Conservation (phyloP, 257 asterid genomes). For the Solanum virginianum region DNA sequence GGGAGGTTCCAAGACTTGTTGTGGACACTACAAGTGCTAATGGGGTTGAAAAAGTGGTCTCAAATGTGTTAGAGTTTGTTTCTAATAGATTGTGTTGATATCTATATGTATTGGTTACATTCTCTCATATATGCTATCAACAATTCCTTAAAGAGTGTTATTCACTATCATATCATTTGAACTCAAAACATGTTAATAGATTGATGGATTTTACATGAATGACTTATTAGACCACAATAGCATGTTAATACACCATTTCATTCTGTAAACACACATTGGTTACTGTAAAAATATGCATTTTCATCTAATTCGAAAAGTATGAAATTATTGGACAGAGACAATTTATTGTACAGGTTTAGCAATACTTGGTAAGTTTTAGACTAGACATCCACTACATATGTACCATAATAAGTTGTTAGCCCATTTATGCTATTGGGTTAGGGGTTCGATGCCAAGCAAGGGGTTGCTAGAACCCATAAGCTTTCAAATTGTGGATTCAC, state of each 20-base stretch:
- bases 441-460: background rate
- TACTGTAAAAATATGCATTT: background rate
- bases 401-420: background rate
- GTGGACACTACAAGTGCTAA: slow-evolving; percentile 47
- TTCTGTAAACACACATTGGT: background rate
- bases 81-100: background rate
- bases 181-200: no score
- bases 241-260: background rate
- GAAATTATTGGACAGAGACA: background rate
- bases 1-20: slow-evolving; percentile 36
- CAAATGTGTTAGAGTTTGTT: slow-evolving; percentile 23
- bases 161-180: no score
- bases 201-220: background rate
- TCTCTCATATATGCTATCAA: no score
- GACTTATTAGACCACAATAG: background rate
- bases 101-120: no score
- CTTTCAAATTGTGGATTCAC: background rate
- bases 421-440: background rate
- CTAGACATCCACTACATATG: background rate
- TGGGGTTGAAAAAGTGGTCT: slow-evolving; percentile 20
- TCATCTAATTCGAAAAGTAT: background rate
- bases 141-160: no score
- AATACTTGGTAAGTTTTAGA: no score
- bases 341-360: background rate
- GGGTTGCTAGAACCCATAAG: background rate